Percentiles rank a stretch among this genome's conserved stretches.
Evolutionary conservation across 176 grass and related monocot genomes (phyloP).

Genomic region (Chrysopogon serrulatus): DNA sequence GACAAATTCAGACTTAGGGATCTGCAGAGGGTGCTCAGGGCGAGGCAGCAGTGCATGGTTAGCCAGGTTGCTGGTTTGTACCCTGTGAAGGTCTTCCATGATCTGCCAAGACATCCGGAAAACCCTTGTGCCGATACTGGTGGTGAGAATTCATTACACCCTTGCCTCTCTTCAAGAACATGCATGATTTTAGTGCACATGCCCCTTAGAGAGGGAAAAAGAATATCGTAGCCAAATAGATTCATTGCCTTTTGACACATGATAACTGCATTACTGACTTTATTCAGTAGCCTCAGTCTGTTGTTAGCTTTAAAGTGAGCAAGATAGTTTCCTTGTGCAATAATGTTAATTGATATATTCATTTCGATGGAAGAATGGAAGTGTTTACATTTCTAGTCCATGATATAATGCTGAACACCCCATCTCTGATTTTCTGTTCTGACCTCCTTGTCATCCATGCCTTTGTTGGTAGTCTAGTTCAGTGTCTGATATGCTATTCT

Average conservation of each 20-base stretch:
- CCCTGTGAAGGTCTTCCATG: conserved; percentile 42
- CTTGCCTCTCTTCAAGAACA: neutral
- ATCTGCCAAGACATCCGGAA: neutral
- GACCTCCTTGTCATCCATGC: neutral
- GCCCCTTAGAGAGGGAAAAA: neutral
- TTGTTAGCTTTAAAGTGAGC: neutral
- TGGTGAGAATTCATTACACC: conserved; percentile 13
- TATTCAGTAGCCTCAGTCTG: neutral
- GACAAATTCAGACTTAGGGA: conserved; percentile 20
- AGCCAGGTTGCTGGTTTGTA: conserved; percentile 46
- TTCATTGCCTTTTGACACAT: neutral
- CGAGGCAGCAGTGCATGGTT: conserved; percentile 33
- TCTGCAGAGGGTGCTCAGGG: conserved; percentile 34
- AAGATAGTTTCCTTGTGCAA: neutral
- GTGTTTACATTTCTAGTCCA: neutral
- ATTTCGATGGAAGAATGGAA: neutral
- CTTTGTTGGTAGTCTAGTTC: neutral
- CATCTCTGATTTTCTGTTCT: neutral
- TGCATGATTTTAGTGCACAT: neutral
- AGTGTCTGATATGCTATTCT: neutral
- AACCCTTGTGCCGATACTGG: neutral
- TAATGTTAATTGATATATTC: neutral
- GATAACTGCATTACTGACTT: neutral
- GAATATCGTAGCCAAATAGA: neutral
- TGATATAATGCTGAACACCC: neutral